These are phyloP conservation scores for Neofusicoccum kwambonambiense DNA, from an alignment of 2,329 filamentous ascomycete genomes.

Conservation along the genomic window DNA sequence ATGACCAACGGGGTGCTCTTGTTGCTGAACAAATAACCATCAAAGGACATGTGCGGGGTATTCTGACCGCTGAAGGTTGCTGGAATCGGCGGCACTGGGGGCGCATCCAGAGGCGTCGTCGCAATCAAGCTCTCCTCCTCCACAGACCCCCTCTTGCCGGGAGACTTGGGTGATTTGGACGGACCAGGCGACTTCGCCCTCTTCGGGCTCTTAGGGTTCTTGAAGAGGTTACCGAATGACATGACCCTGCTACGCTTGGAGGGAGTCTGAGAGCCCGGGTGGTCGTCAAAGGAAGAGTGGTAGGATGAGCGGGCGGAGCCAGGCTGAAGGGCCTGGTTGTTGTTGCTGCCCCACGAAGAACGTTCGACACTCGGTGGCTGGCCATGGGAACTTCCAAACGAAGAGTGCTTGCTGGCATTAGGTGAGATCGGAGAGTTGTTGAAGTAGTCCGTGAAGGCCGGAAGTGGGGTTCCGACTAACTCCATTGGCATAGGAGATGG, in stretches of 20 bases:
- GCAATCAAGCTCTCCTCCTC: background rate
- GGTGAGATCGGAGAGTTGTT: background rate
- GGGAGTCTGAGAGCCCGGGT: background rate
- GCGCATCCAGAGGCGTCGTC: slow-evolving; percentile 3
- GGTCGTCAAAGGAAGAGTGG: background rate
- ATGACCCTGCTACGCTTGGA: background rate
- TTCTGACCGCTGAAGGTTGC: background rate
- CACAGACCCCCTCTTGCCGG: background rate
- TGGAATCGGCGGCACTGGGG: background rate
- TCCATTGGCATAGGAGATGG: background rate
- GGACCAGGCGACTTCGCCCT: background rate
- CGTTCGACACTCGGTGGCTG: background rate
- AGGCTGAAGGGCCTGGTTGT: background rate
- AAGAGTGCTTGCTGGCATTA: background rate
- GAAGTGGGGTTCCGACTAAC: background rate
- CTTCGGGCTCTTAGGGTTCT: background rate
- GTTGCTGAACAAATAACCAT: background rate
- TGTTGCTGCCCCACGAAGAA: background rate
- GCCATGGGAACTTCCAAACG: background rate
- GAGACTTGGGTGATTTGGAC: background rate
- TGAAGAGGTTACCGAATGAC: background rate
- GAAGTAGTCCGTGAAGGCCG: background rate
- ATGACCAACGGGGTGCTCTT: background rate
- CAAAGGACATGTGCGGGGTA: background rate
- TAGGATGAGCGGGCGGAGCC: background rate